Conservation (phyloP, 2,329 filamentous ascomycete genomes). For the Xylaria sp. region DNA sequence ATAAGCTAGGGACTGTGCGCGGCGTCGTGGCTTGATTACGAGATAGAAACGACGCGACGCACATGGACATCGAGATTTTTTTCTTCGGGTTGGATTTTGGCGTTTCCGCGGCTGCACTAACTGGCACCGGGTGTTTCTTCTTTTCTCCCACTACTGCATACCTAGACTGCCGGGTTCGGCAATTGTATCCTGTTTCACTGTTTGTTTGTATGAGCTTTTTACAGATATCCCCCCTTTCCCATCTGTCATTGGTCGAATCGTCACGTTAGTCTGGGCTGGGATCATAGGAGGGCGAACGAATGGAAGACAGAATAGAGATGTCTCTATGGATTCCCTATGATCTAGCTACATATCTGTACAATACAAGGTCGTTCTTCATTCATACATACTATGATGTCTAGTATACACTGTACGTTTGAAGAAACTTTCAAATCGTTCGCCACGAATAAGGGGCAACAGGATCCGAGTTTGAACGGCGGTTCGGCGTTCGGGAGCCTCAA, state of each 20-base stretch:
- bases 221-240: neutral
- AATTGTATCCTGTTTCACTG: constrained; percentile 3
- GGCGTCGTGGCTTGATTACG: constrained; percentile 8
- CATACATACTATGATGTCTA: no score
- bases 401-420: no score
- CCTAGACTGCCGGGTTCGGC: constrained; percentile 9
- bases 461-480: no score
- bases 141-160: constrained; percentile 3
- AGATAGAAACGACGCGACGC: constrained; percentile 7
- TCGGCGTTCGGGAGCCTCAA: neutral
- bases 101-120: constrained; percentile 2
- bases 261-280: constrained; percentile 2
- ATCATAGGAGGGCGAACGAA: neutral
- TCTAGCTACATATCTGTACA: neutral
- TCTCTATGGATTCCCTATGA: neutral
- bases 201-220: neutral
- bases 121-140: neutral
- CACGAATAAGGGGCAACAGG: no score
- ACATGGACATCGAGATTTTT: constrained; percentile 11
- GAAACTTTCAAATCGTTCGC: no score
- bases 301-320: neutral
- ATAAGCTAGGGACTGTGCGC: neutral
- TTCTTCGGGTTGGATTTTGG: constrained; percentile 2
- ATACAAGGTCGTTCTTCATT: neutral
- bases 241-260: constrained; percentile 1